These are phyloP conservation scores for Cystofilobasidium ferigula DNA, from an alignment of 768 basidiomycete genomes.

Conservation along the genomic window DNA sequence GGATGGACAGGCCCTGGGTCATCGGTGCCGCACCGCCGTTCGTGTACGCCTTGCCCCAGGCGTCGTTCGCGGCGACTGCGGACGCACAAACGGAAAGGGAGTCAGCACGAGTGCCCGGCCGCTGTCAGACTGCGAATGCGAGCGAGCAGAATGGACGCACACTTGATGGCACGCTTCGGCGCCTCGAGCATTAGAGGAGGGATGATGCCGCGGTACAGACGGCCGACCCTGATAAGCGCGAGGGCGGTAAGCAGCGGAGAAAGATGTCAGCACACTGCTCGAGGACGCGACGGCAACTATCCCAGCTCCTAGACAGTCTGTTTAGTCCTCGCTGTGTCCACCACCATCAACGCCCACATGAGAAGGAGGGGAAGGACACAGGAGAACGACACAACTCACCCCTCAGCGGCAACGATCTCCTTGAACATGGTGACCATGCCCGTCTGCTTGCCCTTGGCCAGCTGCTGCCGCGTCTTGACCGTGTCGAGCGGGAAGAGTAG, in stretches of 20 bases:
- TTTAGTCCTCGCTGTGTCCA: not conserved
- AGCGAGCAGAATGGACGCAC: constrained; percentile 31
- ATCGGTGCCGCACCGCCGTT: constrained; percentile 61
- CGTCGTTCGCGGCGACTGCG: constrained; percentile 65
- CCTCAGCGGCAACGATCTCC: constrained; percentile 77
- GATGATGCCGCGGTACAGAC: constrained; percentile 90
- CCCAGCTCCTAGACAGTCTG: not conserved
- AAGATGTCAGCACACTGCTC: not conserved
- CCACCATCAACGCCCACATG: not conserved
- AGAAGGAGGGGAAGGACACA: constrained; percentile 26
- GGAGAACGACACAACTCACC: constrained; percentile 47
- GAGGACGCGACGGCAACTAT: no score
- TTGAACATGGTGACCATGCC: constrained; percentile 74
- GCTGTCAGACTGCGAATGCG: not conserved
- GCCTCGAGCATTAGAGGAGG: constrained; percentile 92
- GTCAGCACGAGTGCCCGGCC: constrained; percentile 2
- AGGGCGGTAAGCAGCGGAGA: not conserved
- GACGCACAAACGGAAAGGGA: not conserved
- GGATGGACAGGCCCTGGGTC: constrained; percentile 73
- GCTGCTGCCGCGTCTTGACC: constrained; percentile 96
- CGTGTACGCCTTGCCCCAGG: constrained; percentile 62
- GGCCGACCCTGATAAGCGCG: constrained; percentile 14
- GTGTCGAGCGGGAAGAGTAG: constrained; percentile 56
- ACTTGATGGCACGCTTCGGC: constrained; percentile 93
- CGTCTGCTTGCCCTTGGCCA: constrained; percentile 69